Evolutionary conservation across 2,329 filamentous ascomycete species (phyloP), one percentile per base, ranked within the genome.

Genomic region (Botrytis elliptica): DNA sequence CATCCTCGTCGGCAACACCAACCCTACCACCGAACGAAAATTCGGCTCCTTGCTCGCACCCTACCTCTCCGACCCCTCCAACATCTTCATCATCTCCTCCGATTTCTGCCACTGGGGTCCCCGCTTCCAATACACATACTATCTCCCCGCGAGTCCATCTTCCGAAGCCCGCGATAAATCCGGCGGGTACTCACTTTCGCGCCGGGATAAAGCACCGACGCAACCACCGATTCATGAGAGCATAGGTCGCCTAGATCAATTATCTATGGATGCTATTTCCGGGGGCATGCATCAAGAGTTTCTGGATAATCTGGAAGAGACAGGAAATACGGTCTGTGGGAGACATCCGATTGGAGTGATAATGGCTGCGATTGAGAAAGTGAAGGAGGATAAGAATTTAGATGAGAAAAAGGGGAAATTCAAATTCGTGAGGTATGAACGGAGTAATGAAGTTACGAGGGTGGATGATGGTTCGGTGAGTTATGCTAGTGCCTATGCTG

Each of bases 51-150:
- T 94, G n/a, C 85, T 99, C 12, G 89, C 92, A 1, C 91, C 92
- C 0, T 97, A 96, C 81, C 84, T 99, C 10, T 85, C 86, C 49
- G 92, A 97, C 77, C 88, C 91, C 0, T 84, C 87, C 20, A 97
- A 93, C 75, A 90, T 91, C 1, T 98, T 98, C 81, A 88, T 99
- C 75, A 88, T 98, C 76, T 96, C 93, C 82, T 97, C 94, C 1
- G 96, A 99, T 82, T 99, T 99, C 82, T 98, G 95, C 77, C 96
- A 99, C 83, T 99, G 96, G 96, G 96, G 96, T 18, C 78, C 85
- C 0, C 88, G 93, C 67, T 99, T 98, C 82, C 85, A 88, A 72
- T 99, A 98, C 82, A 93, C 90, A 42, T 92, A 92, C 74, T 97
- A 98, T 82, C 87, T 90, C 49, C 84, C 88, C 74, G 74, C 87